Percentiles rank a stretch among this genome's conserved stretches.
phyloP scores from a whole-genome alignment of 2,329 filamentous ascomycete genomes.

The Cephalotrichum gorgonifer region DNA sequence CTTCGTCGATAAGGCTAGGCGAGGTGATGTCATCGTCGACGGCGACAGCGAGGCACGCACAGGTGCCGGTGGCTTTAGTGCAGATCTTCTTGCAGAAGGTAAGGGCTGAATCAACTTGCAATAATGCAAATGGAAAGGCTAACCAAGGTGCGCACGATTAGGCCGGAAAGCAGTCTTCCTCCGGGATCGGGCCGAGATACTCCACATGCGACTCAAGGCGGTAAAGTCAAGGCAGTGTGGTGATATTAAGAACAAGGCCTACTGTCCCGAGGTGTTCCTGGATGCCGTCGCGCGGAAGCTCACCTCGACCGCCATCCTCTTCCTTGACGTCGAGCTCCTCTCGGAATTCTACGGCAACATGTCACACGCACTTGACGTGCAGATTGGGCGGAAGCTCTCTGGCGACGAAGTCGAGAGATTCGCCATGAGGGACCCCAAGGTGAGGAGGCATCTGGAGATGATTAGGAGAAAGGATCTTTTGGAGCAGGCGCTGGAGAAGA shows the following conservation, averaged over 20 bases:
- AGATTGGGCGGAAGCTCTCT: slow-evolving; percentile 71
- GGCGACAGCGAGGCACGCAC: slow-evolving; percentile 72
- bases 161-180: slow-evolving; percentile 91
- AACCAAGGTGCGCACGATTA: slow-evolving; percentile 22
- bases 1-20: slow-evolving; percentile 84
- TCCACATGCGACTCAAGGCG: slow-evolving; percentile 81
- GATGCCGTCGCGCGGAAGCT: slow-evolving; percentile 93
- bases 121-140: slow-evolving; percentile 11
- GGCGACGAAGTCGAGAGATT: slow-evolving; percentile 79
- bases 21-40: slow-evolving; percentile 75
- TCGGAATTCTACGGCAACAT: slow-evolving; percentile 98
- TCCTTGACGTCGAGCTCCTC: slow-evolving; percentile 92
- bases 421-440: slow-evolving; percentile 85
- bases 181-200: slow-evolving; percentile 77
- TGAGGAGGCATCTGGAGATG: slow-evolving; percentile 80
- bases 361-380: slow-evolving; percentile 78
- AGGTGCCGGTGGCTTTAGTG: slow-evolving; percentile 88
- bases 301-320: slow-evolving; percentile 87
- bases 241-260: slow-evolving; percentile 79
- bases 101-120: slow-evolving; percentile 16
- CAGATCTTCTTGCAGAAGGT: slow-evolving; percentile 77
- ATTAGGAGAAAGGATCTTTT: slow-evolving; percentile 86
- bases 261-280: slow-evolving; percentile 96
- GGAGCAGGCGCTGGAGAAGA: slow-evolving; percentile 89
- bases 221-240: slow-evolving; percentile 86